Base-by-base conservation (phyloP, 768 basidiomycete genomes). In the Hericium rajendrae region DNA sequence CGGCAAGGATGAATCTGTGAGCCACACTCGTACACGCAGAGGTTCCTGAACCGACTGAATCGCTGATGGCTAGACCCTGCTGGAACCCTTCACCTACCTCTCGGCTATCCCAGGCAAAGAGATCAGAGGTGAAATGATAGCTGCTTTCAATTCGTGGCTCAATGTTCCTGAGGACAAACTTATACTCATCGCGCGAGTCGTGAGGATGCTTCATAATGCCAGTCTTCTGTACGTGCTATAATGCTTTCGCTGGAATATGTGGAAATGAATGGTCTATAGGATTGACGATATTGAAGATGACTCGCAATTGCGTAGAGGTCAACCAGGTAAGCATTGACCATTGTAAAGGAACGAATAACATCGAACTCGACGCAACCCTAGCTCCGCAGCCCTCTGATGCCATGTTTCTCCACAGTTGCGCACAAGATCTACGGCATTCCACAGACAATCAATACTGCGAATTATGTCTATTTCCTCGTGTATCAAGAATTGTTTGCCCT, bases 341-440 rank as follows among this genome's bases (percentile, higher is more conserved):
- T 18, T 22, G 6, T 46, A 13, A 38, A 8, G 26, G 15, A 10
- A 4, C 12, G 37, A 40, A 0, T 24, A 22, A 18, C 22, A 20
- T 22, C 48, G 37, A 18, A 38, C 39, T 18, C 3, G 13, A 18
- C 9, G 10, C 39, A 26, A 16, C 46, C 37, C 39, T 54, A 46
- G 2, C 9, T 2, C 20, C 6, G 6, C 43, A 8, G n/a, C 3
- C 43, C 11, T 8, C 43, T n/a, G 8, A 46, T 6, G 18, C 43
- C 20, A 46, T 18, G n/a, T 46, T 16, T 4, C n/a, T 57, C 1
- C 60, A 13, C 28, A 86, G 94, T 94, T 22, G 83, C 91, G 0
- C 94, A 99, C 74, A 91, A 91, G 74, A 95, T 99, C 62, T 99
- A 95, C 64, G 95, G 95, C 1, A 74, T 97, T 2, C 92, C 95